A percentile compares a stretch with the other conserved stretches of the same genome.
phyloP scores from a whole-genome alignment of 2,329 filamentous ascomycete species.

The Alternaria sp. region DNA sequence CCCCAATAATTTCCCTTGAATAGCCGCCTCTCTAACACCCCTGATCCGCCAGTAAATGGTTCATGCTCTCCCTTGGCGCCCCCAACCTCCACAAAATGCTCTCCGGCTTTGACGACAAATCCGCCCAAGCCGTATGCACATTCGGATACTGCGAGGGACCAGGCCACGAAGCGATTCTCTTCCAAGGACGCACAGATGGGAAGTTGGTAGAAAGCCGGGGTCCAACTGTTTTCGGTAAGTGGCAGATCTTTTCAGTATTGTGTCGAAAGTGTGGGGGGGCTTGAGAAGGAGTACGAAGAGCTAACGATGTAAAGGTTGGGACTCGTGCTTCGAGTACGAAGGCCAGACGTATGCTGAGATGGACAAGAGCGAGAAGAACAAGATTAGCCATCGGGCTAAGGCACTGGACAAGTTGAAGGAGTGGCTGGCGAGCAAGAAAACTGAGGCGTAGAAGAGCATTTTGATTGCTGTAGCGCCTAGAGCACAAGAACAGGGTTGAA shows the following conservation, averaged over 20 bases:
- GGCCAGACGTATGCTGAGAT: constrained; percentile 93
- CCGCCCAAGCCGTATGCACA: constrained; percentile 91
- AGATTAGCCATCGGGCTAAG: constrained; percentile 87
- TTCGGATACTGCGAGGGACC: constrained; percentile 92
- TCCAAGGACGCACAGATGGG: constrained; percentile 87
- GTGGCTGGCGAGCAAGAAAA: constrained; percentile 70
- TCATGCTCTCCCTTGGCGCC: constrained; percentile 83
- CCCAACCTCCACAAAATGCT: constrained; percentile 89
- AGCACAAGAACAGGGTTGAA: background rate
- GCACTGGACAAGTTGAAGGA: constrained; percentile 86
- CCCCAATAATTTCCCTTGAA: too few species aligned
- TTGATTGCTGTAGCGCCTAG: background rate
- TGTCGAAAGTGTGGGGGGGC: background rate
- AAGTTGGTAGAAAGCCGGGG: constrained; percentile 87
- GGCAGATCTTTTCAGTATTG: background rate
- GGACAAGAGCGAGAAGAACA: constrained; percentile 87
- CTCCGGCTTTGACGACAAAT: constrained; percentile 87
- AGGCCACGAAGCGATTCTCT: constrained; percentile 82
- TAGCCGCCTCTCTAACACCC: background rate
- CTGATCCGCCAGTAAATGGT: constrained; percentile 79
- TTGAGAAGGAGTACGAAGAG: background rate
- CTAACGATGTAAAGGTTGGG: constrained; percentile 74
- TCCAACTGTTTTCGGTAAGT: constrained; percentile 79
- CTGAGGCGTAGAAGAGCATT: constrained; percentile 23
- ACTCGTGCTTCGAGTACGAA: constrained; percentile 93